phyloP scores from a whole-genome alignment of 2,329 filamentous ascomycete genomes.

The Stylonectria norvegica region DNA sequence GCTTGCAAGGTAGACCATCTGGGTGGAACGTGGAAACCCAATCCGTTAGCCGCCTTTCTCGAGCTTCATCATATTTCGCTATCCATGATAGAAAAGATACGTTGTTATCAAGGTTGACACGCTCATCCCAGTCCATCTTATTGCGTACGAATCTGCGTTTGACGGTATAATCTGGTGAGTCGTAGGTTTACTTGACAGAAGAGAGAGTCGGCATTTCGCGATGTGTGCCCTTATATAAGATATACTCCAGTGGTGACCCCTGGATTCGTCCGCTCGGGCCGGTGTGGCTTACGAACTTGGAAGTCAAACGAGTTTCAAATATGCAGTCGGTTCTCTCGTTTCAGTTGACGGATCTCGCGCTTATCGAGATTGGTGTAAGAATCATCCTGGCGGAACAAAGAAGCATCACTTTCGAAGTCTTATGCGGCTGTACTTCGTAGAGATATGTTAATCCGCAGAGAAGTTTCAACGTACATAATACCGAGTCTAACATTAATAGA shows the following conservation, averaged over 20 bases:
- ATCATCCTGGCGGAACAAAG: too few species aligned
- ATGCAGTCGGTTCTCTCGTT: too few species aligned
- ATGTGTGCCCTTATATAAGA: neutral
- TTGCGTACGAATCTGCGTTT: neutral
- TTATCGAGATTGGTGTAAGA: too few species aligned
- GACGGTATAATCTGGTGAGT: neutral
- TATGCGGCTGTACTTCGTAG: too few species aligned
- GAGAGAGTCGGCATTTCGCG: neutral
- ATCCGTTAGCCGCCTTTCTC: conserved; percentile 4
- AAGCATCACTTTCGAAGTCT: too few species aligned
- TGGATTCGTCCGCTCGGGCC: too few species aligned
- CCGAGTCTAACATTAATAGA: too few species aligned
- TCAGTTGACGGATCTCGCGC: too few species aligned
- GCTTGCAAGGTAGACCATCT: conserved; percentile 3
- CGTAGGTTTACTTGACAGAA: neutral
- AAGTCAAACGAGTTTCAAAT: too few species aligned
- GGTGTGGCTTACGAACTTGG: too few species aligned
- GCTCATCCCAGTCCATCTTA: conserved; percentile 7
- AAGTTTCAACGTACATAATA: too few species aligned
- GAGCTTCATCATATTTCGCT: conserved; percentile 5
- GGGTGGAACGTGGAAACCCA: conserved; percentile 6
- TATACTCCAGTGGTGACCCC: neutral
- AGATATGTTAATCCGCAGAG: too few species aligned
- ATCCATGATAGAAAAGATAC: conserved; percentile 2
- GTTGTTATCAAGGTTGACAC: conserved; percentile 5